Evolutionary conservation across 163 green algal species (phyloP), one percentile per base, ranked within the genome.

Genomic region (Scenedesmus sp.): DNA sequence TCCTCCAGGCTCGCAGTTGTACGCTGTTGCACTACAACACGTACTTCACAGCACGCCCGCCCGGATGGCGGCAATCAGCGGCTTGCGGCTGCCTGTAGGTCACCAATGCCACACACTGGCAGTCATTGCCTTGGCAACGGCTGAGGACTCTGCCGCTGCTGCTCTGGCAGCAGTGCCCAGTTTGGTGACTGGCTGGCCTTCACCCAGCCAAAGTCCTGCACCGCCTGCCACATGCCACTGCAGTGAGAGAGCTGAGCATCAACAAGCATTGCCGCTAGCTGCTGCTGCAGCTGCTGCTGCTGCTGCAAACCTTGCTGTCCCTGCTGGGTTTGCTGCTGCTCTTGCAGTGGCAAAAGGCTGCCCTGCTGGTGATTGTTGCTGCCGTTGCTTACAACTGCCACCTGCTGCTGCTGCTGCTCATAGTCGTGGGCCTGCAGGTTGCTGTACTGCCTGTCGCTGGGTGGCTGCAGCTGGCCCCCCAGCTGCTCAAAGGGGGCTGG

Each of bases 161-260:
- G 81, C 81, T 94, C 91, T 7, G 94, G 93, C 91, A 97, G 80
- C 37, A 95, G 43, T 40, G 56, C 49, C 97, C 97, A 98, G 90
- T 98, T 95, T 7, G 97, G 97, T 0, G 95, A 97, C n/a, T 94
- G 94, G 35, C 88, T 93, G 26, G 95, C 87, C 85, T 96, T 96
- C 83, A 98, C 94, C 97, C 97, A 98, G 13, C 94, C 94, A 95
- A 98, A 98, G 68, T 98, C 97, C 35, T 98, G 93, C 46, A 98
- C 97, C 42, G 94, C n/a, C 33, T 33, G n/a, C 94, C 96, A 97
- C 81, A 92, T 72, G 13, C 81, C 73, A 49, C 83, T 70, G 0
- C 59, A 51, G 18, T 35, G 30, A 33, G 43, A 44, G 49, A 92
- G 88, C 81, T 82, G 43, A 37, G 61, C 49, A 3, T 24, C 88